Percentiles rank a stretch among this genome's conserved stretches.
Conservation (phyloP, 2,329 filamentous ascomycete genomes). For the Penicillium oxalicum region DNA sequence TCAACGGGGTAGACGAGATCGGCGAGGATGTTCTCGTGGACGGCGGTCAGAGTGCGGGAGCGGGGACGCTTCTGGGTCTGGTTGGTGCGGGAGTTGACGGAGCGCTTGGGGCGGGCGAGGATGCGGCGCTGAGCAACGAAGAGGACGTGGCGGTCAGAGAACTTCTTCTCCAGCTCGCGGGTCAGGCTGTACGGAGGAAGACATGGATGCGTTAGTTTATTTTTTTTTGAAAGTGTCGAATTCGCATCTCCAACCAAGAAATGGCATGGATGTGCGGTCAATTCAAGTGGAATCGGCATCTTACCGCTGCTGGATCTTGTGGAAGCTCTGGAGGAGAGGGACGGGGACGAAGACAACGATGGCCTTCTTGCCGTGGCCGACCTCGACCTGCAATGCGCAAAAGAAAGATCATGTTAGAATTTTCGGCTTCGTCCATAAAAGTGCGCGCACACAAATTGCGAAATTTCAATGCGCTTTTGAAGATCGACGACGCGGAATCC, state of each 20-base stretch:
- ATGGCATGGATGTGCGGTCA: no score
- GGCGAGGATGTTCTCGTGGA: conserved; percentile 96
- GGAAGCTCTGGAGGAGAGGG: conserved; percentile 95
- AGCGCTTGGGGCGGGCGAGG: conserved; percentile 96
- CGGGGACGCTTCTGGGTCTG: conserved; percentile 99
- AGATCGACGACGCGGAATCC: conserved; percentile 1
- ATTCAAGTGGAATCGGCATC: conserved; percentile 27
- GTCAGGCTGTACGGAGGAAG: conserved; percentile 62
- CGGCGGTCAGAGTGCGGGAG: conserved; percentile 93
- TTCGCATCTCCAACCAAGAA: not conserved
- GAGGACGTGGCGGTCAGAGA: conserved; percentile 99
- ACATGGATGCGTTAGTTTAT: conserved; percentile 7
- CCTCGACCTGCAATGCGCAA: conserved; percentile 72
- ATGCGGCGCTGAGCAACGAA: conserved; percentile 99
- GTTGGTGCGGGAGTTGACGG: conserved; percentile 88
- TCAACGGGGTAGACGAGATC: conserved; percentile 99
- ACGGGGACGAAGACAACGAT: conserved; percentile 99
- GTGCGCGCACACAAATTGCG: conserved; percentile 10
- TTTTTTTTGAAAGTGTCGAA: not conserved
- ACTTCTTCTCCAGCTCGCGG: conserved; percentile 99
- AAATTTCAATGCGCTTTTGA: conserved; percentile 5
- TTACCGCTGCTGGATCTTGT: conserved; percentile 99
- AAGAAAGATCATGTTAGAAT: conserved; percentile 31
- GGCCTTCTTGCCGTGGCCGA: conserved; percentile 99
- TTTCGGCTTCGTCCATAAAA: conserved; percentile 6